Evolutionary conservation across 495 filamentous ascomycete species (phyloP).

Genomic region (Neurospora sp.): DNA sequence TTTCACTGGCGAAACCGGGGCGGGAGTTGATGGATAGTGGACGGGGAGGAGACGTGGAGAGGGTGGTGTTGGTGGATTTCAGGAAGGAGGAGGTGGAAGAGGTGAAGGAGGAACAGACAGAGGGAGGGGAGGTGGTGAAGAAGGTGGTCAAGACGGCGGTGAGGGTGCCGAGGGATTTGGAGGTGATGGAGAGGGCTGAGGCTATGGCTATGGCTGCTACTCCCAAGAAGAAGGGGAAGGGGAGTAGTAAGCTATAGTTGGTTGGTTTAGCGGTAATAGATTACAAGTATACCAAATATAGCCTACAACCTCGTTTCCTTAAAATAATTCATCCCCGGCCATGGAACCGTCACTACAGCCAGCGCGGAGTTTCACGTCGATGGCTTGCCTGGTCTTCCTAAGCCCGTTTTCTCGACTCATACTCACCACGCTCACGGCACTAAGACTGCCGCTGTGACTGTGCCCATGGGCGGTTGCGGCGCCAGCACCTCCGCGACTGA

Average conservation of each 20-base stretch:
- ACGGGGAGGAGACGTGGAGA: constrained; percentile 58
- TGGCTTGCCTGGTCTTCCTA: background rate
- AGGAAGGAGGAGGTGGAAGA: constrained; percentile 43
- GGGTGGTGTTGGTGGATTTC: constrained; percentile 63
- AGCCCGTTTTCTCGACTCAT: background rate
- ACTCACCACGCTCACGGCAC: background rate
- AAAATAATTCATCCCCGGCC: background rate
- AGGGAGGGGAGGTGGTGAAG: constrained; percentile 40
- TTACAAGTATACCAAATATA: background rate
- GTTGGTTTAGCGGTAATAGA: background rate
- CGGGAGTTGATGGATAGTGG: constrained; percentile 53
- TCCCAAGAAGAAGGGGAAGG: background rate
- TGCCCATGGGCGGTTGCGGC: background rate
- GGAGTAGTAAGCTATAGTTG: constrained; percentile 2
- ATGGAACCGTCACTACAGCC: background rate
- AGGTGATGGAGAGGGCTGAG: constrained; percentile 16
- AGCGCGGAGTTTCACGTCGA: background rate
- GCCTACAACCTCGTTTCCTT: no score
- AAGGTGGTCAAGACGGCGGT: constrained; percentile 25
- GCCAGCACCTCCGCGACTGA: background rate
- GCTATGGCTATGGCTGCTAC: constrained; percentile 9
- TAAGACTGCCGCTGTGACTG: background rate
- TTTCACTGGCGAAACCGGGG: constrained; percentile 63
- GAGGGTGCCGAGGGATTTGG: constrained; percentile 12
- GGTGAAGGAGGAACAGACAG: constrained; percentile 32